Percentiles rank a stretch among this genome's conserved stretches.
Evolutionary conservation across 2,329 filamentous ascomycete genomes (phyloP).

Genomic region (Microdochium paspali): DNA sequence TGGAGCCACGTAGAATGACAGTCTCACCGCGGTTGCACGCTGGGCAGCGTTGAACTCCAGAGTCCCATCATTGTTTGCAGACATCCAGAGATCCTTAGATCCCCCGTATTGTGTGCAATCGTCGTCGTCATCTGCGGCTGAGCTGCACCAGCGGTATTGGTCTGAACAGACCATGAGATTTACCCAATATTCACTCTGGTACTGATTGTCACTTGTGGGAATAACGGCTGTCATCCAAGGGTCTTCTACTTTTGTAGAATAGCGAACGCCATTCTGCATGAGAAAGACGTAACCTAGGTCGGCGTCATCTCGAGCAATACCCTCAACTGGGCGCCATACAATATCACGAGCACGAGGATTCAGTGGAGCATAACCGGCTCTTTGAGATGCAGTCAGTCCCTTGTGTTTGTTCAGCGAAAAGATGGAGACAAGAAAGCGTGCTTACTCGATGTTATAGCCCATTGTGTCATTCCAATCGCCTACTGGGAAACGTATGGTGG

Average conservation of each 20-base stretch:
- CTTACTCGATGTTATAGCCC: not conserved
- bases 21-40: not conserved
- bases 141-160: slow-evolving; percentile 2
- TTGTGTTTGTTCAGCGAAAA: not conserved
- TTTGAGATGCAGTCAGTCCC: not conserved
- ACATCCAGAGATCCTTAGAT: too few species aligned
- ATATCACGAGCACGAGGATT: not conserved
- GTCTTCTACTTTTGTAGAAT: not conserved
- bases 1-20: not conserved
- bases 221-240: slow-evolving; percentile 1
- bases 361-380: not conserved
- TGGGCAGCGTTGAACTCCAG: slow-evolving; percentile 2
- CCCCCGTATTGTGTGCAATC: not conserved
- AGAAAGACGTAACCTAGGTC: slow-evolving; percentile 1
- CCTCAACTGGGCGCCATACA: not conserved
- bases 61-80: not conserved
- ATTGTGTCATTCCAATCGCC: not conserved
- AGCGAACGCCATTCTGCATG: slow-evolving; percentile 1
- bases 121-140: not conserved
- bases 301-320: not conserved
- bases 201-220: not conserved
- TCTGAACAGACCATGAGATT: slow-evolving; percentile 1
- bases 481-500: not conserved
- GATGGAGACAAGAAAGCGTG: not conserved
- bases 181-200: not conserved